Conservation (phyloP, 1,284 basidiomycete genomes). For the Mixia osmundae region DNA sequence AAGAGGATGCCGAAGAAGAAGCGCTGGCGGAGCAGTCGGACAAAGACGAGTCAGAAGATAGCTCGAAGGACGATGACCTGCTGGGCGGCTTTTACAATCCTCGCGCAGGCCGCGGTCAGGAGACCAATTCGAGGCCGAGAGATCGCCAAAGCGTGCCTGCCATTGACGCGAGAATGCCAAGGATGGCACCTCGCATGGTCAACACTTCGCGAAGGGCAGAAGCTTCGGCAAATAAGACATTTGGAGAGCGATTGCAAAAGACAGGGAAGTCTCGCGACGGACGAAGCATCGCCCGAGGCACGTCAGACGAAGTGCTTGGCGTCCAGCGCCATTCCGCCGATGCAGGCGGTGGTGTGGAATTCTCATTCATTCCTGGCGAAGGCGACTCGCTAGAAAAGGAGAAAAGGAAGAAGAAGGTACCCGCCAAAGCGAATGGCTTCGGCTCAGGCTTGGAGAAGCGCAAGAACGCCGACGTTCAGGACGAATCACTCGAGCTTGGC, state of each 20-base stretch:
- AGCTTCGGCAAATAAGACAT: constrained; percentile 6
- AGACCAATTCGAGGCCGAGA: too few relatives aligned
- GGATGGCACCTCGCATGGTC: constrained; percentile 7
- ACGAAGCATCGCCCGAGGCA: constrained; percentile 3
- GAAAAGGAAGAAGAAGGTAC: constrained; percentile 4
- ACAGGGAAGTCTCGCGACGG: background rate
- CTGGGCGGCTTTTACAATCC: too few relatives aligned
- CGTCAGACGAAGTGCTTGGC: constrained; percentile 2
- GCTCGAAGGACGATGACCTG: constrained; percentile 26
- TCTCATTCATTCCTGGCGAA: constrained; percentile 1
- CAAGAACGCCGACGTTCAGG: constrained; percentile 11
- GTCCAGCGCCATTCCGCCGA: background rate
- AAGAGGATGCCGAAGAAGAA: constrained; percentile 20
- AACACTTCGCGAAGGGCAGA: background rate
- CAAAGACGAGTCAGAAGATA: constrained; percentile 29
- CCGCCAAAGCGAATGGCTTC: constrained; percentile 2
- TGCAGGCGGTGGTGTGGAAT: constrained; percentile 7
- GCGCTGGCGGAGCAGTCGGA: constrained; percentile 24
- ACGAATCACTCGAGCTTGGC: too few relatives aligned
- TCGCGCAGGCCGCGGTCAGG: too few relatives aligned
- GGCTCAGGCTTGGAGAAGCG: constrained; percentile 12
- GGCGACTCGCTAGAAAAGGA: constrained; percentile 2
- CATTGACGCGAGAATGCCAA: constrained; percentile 6
- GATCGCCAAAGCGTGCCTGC: constrained; percentile 9
- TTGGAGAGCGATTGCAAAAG: constrained; percentile 11